Evolutionary conservation across 106 monocot species (phyloP).

Genomic region (Acorus gramineus): DNA sequence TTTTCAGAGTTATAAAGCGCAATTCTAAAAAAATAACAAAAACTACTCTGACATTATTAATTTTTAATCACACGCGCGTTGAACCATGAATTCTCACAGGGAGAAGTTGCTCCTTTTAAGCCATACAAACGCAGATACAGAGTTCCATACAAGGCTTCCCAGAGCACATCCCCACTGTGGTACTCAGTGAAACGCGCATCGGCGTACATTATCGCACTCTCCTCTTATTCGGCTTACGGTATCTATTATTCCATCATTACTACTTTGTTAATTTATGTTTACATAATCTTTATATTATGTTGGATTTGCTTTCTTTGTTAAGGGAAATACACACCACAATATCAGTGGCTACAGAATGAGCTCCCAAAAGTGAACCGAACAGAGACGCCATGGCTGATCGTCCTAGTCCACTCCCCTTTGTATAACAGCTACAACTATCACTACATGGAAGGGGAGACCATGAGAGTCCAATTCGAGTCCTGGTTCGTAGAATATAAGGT

Average conservation of each 20-base stretch:
- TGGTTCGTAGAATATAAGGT: conserved; percentile 91
- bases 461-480: conserved; percentile 66
- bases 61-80: too few species aligned
- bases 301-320: background rate
- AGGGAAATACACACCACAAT: conserved; percentile 88
- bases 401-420: conserved; percentile 73
- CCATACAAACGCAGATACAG: conserved; percentile 57
- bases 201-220: conserved; percentile 70
- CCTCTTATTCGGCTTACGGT: conserved; percentile 89
- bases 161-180: conserved; percentile 81
- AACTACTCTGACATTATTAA: too few species aligned
- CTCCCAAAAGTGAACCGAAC: conserved; percentile 64
- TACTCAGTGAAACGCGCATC: conserved; percentile 81
- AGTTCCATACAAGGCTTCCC: conserved; percentile 62
- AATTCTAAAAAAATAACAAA: too few species aligned
- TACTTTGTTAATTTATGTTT: too few species aligned
- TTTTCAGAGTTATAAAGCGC: too few species aligned
- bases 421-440: conserved; percentile 89
- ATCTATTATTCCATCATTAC: background rate
- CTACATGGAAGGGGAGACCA: conserved; percentile 84
- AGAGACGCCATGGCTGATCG: conserved; percentile 77
- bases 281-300: too few species aligned
- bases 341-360: conserved; percentile 58
- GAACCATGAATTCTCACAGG: conserved; percentile 22
- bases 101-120: conserved; percentile 68